Evolutionary conservation across 2,329 filamentous ascomycete species (phyloP).

Genomic region (Nemania bipapillata): DNA sequence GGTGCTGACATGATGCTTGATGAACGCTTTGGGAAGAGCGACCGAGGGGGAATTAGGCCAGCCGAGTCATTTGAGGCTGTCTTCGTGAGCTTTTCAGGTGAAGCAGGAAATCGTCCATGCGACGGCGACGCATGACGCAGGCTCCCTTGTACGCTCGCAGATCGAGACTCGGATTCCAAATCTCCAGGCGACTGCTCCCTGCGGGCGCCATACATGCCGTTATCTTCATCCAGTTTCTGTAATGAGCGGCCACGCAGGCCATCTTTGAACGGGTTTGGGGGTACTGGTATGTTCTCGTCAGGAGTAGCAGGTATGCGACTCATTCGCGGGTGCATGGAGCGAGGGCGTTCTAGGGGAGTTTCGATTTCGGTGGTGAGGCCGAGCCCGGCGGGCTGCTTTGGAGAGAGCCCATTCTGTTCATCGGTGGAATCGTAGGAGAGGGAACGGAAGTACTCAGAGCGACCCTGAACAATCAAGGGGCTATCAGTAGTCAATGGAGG

Average conservation of each 20-base stretch:
- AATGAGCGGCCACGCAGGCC: slow-evolving; percentile 56
- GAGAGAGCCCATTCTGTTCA: slow-evolving; percentile 56
- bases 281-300: slow-evolving; percentile 60
- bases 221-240: slow-evolving; percentile 55
- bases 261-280: slow-evolving; percentile 56
- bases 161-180: slow-evolving; percentile 53
- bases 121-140: slow-evolving; percentile 53
- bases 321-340: slow-evolving; percentile 79
- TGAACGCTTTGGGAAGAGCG: slow-evolving; percentile 63
- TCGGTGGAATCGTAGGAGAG: slow-evolving; percentile 71
- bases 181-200: slow-evolving; percentile 69
- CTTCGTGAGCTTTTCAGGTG: slow-evolving; percentile 59
- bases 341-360: slow-evolving; percentile 67
- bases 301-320: slow-evolving; percentile 69
- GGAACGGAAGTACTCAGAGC: slow-evolving; percentile 84
- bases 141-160: slow-evolving; percentile 51
- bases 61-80: slow-evolving; percentile 62
- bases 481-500: slow-evolving; percentile 85
- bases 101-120: slow-evolving; percentile 52
- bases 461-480: slow-evolving; percentile 77
- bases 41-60: slow-evolving; percentile 63
- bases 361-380: slow-evolving; percentile 67
- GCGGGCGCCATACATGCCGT: slow-evolving; percentile 63
- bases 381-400: slow-evolving; percentile 56
- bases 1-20: slow-evolving; percentile 73